A percentile compares a stretch with the other conserved stretches of the same genome.
These are phyloP conservation scores for Moringa oleifera DNA, from an alignment of 345 rosid genomes.

Conservation along the genomic window DNA sequence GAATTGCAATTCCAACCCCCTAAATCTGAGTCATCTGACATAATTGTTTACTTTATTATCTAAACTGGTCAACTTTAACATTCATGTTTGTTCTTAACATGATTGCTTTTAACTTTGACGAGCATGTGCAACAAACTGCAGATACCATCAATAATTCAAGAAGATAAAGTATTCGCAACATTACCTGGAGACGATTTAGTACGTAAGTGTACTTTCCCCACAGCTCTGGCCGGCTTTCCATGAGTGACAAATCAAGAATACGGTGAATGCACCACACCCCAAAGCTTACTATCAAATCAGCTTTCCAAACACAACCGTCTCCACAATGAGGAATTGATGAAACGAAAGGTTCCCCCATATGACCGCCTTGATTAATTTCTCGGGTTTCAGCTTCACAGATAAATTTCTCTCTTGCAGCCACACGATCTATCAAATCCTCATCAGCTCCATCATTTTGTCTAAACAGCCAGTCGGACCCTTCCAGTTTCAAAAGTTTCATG, in stretches of 20 bases:
- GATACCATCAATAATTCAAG: too few species aligned
- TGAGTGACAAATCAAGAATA: constrained; percentile 74
- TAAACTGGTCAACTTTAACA: too few species aligned
- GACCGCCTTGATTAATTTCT: constrained; percentile 45
- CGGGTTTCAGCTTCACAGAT: constrained; percentile 70
- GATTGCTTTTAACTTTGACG: too few species aligned
- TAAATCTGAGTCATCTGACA: too few species aligned
- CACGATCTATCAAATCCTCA: constrained; percentile 83
- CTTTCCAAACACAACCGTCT: constrained; percentile 87
- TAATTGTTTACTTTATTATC: too few species aligned
- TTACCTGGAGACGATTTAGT: constrained; percentile 96
- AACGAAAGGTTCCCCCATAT: constrained; percentile 43
- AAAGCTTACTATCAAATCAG: constrained; percentile 75
- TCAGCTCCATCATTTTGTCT: constrained; percentile 81
- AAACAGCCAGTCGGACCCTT: constrained; percentile 97
- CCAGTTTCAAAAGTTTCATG: constrained; percentile 69
- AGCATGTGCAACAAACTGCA: too few species aligned
- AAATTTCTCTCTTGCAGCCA: constrained; percentile 82
- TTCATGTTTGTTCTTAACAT: too few species aligned
- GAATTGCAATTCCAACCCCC: background rate
- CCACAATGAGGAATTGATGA: constrained; percentile 88
- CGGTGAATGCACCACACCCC: constrained; percentile 99
- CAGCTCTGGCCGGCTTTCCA: constrained; percentile 97
- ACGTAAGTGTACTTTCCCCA: constrained; percentile 99
- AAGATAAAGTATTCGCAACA: background rate